These are phyloP conservation scores for sorghum (Sorghum bicolor) DNA, from an alignment of 176 grass and related monocot genomes.

Conservation along the genomic window Sorghum_bicolor_NCBIv3 NC_012872.2:72383501-72384000, in stretches of 20 bases:
- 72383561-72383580: conserved; percentile 56
- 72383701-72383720: conserved; percentile 86
- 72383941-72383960: conserved; percentile 54
- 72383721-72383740: conserved; percentile 74
- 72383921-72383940: conserved; percentile 96
- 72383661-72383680: conserved; percentile 97
- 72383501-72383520: conserved; percentile 48
- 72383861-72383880: neutral
- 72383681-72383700: conserved; percentile 88
- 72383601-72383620: conserved; percentile 71
- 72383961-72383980: conserved; percentile 39
- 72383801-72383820: conserved; percentile 45
- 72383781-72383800: conserved; percentile 60
- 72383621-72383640: conserved; percentile 54
- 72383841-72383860: neutral
- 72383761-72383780: conserved; percentile 86
- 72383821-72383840: conserved; percentile 77
- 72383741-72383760: conserved; percentile 81
- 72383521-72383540: conserved; percentile 43
- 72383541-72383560: conserved; percentile 56
- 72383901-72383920: neutral
- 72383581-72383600: conserved; percentile 50
- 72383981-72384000: conserved; percentile 55
- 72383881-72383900: neutral
- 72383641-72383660: conserved; percentile 85